phyloP scores from a whole-genome alignment of 768 basidiomycete species.

The Amanita muscaria region DNA sequence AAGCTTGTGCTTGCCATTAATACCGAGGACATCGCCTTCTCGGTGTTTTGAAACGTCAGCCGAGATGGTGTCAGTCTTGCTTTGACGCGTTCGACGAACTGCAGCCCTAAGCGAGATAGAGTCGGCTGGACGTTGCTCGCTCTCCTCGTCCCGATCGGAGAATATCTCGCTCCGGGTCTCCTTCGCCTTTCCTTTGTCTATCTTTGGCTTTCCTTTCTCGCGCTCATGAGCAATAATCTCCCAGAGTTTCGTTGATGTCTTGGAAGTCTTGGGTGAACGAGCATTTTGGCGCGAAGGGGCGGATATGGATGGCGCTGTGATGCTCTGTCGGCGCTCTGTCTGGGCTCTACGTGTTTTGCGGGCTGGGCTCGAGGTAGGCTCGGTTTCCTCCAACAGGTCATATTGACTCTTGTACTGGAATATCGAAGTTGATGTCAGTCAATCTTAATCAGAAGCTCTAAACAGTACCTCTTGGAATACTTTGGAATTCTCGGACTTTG shows the following conservation, averaged over 20 bases:
- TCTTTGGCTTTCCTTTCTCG: slow-evolving; percentile 17
- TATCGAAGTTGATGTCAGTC: background rate
- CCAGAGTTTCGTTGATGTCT: slow-evolving; percentile 18
- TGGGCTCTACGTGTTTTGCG: slow-evolving; percentile 55
- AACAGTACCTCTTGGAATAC: slow-evolving; percentile 66
- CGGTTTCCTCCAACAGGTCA: slow-evolving; percentile 48
- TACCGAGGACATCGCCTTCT: background rate
- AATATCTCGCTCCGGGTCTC: slow-evolving; percentile 11
- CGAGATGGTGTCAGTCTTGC: background rate
- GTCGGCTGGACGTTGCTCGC: too few species aligned
- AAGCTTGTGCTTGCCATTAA: background rate
- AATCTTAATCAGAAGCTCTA: background rate
- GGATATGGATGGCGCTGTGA: slow-evolving; percentile 21
- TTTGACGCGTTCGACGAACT: background rate
- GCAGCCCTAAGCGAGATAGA: background rate
- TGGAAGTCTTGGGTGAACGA: background rate
- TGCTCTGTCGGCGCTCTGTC: slow-evolving; percentile 42
- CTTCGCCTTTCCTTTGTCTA: slow-evolving; percentile 22
- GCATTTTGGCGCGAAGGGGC: slow-evolving; percentile 15
- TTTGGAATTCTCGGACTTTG: slow-evolving; percentile 61
- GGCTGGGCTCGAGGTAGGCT: slow-evolving; percentile 34
- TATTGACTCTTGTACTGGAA: slow-evolving; percentile 51
- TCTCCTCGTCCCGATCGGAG: background rate
- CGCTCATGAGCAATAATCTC: slow-evolving; percentile 18
- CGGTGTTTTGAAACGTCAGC: background rate